Evolutionary conservation across 75 land plant genomes (phyloP).

Genomic region (Cryptomeria japonica): DNA sequence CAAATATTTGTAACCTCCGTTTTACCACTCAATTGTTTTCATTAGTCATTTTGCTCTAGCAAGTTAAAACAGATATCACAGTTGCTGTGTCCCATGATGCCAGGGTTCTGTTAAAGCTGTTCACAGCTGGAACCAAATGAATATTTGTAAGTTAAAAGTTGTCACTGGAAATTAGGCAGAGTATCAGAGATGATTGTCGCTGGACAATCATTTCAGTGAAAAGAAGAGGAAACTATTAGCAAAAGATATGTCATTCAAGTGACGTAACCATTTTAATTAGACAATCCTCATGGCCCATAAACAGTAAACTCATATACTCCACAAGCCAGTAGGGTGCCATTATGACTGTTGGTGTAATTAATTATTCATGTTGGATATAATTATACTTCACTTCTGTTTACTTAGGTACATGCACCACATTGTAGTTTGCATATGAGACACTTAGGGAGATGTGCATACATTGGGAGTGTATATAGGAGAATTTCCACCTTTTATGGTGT

Average conservation of each 20-base stretch:
- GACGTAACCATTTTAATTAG: background rate
- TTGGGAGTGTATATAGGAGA: no score
- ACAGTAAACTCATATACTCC: no score
- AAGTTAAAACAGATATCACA: background rate
- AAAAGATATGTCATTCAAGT: background rate
- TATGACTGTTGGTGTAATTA: no score
- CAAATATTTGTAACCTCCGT: no score
- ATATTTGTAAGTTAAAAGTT: background rate
- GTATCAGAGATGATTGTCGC: background rate
- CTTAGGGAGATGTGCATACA: no score
- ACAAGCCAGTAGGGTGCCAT: no score
- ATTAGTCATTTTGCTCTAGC: background rate
- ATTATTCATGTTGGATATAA: no score
- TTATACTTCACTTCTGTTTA: no score
- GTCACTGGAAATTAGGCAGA: background rate
- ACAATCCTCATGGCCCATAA: background rate
- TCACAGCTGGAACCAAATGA: background rate
- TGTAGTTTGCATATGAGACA: no score
- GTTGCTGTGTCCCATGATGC: background rate
- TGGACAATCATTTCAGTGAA: background rate
- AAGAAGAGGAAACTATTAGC: background rate
- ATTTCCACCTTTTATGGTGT: no score
- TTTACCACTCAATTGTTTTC: background rate
- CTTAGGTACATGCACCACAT: no score
- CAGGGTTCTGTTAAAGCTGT: background rate